Evolutionary conservation across 768 basidiomycete species (phyloP).

Genomic region (Clavulina sp.): DNA sequence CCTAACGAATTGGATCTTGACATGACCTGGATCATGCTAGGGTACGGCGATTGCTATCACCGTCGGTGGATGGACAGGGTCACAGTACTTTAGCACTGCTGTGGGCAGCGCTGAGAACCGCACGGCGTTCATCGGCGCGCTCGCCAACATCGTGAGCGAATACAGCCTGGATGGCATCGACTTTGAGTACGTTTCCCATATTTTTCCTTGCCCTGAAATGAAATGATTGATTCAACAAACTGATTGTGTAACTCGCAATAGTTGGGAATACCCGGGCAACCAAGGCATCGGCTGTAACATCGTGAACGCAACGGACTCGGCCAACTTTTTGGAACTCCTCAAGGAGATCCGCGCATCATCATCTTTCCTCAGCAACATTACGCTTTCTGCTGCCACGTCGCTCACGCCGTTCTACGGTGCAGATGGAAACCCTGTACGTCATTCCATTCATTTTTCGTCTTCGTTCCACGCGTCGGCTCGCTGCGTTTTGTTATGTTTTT

Average conservation of each 20-base stretch:
- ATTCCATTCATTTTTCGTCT: no score
- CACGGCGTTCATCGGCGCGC: constrained; percentile 40
- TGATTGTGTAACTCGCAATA: no score
- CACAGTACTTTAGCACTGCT: constrained; percentile 60
- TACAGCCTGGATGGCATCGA: constrained; percentile 77
- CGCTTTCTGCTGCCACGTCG: constrained; percentile 63
- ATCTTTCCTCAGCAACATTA: constrained; percentile 40
- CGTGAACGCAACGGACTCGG: constrained; percentile 39
- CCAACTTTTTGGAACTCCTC: constrained; percentile 64
- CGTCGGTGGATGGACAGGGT: constrained; percentile 82
- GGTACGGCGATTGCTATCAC: constrained; percentile 60
- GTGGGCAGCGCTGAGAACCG: constrained; percentile 37
- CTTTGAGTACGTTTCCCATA: constrained; percentile 22
- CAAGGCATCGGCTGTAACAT: constrained; percentile 40
- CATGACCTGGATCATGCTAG: constrained; percentile 24
- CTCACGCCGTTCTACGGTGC: constrained; percentile 50
- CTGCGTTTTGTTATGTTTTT: neutral
- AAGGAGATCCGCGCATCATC: constrained; percentile 32
- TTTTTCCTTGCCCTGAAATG: neutral
- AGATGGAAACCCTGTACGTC: constrained; percentile 34
- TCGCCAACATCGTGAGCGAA: constrained; percentile 33
- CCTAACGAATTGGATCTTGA: neutral
- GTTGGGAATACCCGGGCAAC: constrained; percentile 82
- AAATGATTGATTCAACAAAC: neutral
- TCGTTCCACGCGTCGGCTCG: neutral